phyloP scores from a whole-genome alignment of 495 filamentous ascomycete species.

The Amorphotheca resinae region DNA sequence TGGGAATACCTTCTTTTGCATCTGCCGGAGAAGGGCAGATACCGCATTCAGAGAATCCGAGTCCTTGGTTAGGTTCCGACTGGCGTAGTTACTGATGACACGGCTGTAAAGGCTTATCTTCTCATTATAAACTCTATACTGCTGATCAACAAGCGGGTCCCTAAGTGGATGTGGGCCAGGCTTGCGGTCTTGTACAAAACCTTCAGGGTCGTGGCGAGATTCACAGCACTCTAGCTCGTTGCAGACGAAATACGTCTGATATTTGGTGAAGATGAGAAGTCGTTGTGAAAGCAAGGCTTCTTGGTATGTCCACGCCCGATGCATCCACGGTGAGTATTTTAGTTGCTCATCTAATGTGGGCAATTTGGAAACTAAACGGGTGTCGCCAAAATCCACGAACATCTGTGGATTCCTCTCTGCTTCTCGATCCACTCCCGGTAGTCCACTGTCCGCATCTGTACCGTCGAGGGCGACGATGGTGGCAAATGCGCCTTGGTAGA shows the following conservation, averaged over 20 bases:
- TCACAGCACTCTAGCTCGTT: not conserved
- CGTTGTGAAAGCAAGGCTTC: not conserved
- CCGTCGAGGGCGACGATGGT: too few relatives aligned
- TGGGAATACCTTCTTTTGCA: not conserved
- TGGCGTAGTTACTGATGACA: not conserved
- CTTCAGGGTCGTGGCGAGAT: not conserved
- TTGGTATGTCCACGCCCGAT: not conserved
- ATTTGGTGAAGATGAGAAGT: constrained; percentile 1
- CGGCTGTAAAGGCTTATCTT: not conserved
- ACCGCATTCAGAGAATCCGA: not conserved
- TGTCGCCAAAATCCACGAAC: too few relatives aligned
- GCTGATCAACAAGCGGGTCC: not conserved
- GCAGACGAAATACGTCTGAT: not conserved
- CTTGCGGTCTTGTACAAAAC: not conserved
- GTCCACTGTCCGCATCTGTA: too few relatives aligned
- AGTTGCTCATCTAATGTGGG: too few relatives aligned
- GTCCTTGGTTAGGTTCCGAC: not conserved
- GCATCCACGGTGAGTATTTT: not conserved
- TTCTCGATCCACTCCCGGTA: too few relatives aligned
- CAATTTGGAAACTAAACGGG: too few relatives aligned
- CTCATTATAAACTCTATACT: not conserved
- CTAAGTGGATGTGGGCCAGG: not conserved
- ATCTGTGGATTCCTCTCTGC: too few relatives aligned
- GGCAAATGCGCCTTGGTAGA: too few relatives aligned
- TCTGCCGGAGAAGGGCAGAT: not conserved